A percentile compares a stretch with the other conserved stretches of the same genome.
Evolutionary conservation across 768 basidiomycete species (phyloP).

Genomic region (Antrodiella citrinella): DNA sequence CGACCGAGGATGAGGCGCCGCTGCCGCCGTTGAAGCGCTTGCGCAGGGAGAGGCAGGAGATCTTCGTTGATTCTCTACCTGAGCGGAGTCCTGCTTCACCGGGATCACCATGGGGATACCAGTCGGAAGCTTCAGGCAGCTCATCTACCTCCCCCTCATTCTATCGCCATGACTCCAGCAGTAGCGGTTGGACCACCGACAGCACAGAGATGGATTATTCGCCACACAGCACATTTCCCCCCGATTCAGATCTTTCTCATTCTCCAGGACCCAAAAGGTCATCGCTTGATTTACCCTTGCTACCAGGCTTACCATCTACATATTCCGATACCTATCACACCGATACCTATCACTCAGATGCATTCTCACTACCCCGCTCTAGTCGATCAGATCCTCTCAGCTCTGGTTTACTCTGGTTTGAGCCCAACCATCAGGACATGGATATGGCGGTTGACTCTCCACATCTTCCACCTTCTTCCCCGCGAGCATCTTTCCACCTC

Average conservation of each 20-base stretch:
- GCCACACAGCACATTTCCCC: not conserved
- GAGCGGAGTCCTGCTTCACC: not conserved
- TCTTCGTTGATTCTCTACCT: not conserved
- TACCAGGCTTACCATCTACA: not conserved
- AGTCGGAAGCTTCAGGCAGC: not conserved
- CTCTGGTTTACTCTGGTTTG: not conserved
- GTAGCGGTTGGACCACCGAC: not conserved
- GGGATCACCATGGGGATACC: not conserved
- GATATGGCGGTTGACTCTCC: conserved; percentile 1
- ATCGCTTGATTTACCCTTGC: not conserved
- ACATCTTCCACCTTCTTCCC: conserved; percentile 4
- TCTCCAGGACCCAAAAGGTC: not conserved
- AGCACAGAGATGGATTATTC: not conserved
- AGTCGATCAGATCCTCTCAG: not conserved
- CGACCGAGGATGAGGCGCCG: not conserved
- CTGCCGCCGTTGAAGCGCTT: not conserved
- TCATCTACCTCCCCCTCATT: not conserved
- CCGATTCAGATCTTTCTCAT: not conserved
- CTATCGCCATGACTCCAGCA: not conserved
- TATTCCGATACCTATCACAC: not conserved
- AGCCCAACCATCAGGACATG: not conserved
- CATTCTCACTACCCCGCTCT: not conserved
- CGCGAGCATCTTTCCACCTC: not conserved
- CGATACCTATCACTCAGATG: not conserved
- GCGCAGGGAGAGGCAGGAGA: not conserved